Evolutionary conservation across 148 eudicot species (phyloP).

Genomic region (Chenopodium album): DNA sequence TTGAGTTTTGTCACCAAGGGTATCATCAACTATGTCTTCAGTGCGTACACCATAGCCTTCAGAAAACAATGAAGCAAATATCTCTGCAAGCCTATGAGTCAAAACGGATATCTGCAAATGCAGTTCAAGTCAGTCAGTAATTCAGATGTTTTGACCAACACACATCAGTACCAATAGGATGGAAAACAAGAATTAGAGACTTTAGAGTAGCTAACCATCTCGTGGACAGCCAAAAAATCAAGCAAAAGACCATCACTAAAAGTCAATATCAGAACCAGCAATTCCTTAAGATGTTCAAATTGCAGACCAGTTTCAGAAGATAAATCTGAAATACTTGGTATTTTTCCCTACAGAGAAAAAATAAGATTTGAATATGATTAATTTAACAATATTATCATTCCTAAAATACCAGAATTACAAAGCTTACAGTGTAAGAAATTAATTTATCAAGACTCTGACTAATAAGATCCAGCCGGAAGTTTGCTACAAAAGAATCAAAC

Average conservation of each 20-base stretch:
- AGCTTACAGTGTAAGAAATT: slow-evolving; percentile 59
- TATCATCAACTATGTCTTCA: slow-evolving; percentile 59
- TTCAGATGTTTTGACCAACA: not conserved
- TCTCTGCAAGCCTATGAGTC: slow-evolving; percentile 64
- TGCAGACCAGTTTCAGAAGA: slow-evolving; percentile 35
- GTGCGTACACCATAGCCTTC: slow-evolving; percentile 67
- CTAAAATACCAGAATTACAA: not conserved
- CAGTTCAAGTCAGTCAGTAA: not conserved
- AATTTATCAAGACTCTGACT: slow-evolving; percentile 47
- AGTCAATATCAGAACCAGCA: slow-evolving; percentile 48
- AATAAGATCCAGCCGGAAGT: slow-evolving; percentile 53
- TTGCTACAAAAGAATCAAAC: slow-evolving; percentile 49
- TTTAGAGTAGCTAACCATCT: slow-evolving; percentile 47
- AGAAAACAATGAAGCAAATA: slow-evolving; percentile 64
- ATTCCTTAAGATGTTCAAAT: slow-evolving; percentile 41
- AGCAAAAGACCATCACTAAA: slow-evolving; percentile 64
- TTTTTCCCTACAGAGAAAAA: slow-evolving; percentile 50
- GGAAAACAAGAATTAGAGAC: not conserved
- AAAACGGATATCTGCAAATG: slow-evolving; percentile 58
- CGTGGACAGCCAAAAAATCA: slow-evolving; percentile 67
- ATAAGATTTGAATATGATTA: slow-evolving; percentile 6
- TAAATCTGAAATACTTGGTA: slow-evolving; percentile 37
- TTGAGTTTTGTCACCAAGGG: slow-evolving; percentile 42
- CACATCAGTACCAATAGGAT: not conserved
- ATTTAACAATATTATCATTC: not conserved